Conservation (phyloP, 768 basidiomycete species). For the Leucosporidium creatinivorum region DNA sequence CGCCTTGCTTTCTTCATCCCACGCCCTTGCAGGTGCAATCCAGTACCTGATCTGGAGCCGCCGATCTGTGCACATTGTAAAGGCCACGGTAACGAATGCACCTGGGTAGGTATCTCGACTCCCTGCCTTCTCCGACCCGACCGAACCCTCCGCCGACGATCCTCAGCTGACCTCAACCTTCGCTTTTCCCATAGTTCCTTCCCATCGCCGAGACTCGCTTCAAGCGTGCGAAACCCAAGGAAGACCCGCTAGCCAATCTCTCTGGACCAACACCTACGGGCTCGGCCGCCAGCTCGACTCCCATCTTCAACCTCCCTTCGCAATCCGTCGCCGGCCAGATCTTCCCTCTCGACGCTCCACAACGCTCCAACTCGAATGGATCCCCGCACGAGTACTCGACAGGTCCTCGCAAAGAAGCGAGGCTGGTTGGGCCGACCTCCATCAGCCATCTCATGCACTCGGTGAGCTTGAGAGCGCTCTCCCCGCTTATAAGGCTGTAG, state of each 20-base stretch:
- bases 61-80: slow-evolving; percentile 90
- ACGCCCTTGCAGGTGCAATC: slow-evolving; percentile 58
- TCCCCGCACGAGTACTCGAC: slow-evolving; percentile 39
- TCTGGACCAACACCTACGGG: not conserved
- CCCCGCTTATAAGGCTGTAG: not conserved
- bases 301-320: slow-evolving; percentile 15
- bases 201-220: slow-evolving; percentile 98
- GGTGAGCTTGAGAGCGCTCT: not conserved
- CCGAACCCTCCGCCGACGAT: no score
- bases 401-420: slow-evolving; percentile 20
- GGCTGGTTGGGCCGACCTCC: slow-evolving; percentile 71
- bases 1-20: slow-evolving; percentile 5
- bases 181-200: slow-evolving; percentile 52
- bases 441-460: slow-evolving; percentile 57
- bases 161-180: not conserved
- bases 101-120: slow-evolving; percentile 49
- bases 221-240: slow-evolving; percentile 86
- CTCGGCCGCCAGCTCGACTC: not conserved
- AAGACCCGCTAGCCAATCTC: slow-evolving; percentile 48
- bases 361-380: slow-evolving; percentile 15
- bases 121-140: not conserved
- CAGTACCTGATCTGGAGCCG: slow-evolving; percentile 67
- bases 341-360: no score
- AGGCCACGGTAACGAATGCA: slow-evolving; percentile 93
- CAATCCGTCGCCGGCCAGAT: slow-evolving; percentile 10